Percentiles rank a stretch among this genome's conserved stretches.
Evolutionary conservation across 2,329 filamentous ascomycete genomes (phyloP).

Genomic region (Fusarium paranaense): DNA sequence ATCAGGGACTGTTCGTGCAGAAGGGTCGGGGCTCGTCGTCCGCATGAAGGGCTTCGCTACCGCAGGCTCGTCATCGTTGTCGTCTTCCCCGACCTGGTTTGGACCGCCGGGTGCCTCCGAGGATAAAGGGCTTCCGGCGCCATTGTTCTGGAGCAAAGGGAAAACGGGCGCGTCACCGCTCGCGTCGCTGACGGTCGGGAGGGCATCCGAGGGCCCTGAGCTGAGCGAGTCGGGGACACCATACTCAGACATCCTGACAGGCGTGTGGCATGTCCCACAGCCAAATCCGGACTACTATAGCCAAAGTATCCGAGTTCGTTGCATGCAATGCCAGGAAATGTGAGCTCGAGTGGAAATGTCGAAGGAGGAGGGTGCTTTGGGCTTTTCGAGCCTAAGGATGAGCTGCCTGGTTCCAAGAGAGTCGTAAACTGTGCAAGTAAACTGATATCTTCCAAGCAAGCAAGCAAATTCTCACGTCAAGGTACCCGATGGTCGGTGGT

Average conservation of each 20-base stretch:
- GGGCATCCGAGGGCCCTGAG: conserved; percentile 23
- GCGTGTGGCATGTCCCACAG: conserved; percentile 20
- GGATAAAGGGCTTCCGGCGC: conserved; percentile 44
- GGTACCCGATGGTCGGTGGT: conserved; percentile 1
- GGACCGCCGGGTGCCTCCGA: conserved; percentile 41
- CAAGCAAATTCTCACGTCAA: background rate
- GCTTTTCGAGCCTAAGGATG: background rate
- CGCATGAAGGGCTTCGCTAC: conserved; percentile 69
- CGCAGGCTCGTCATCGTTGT: conserved; percentile 69
- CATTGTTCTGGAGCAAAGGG: conserved; percentile 52
- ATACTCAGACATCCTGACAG: conserved; percentile 42
- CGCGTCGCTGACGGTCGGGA: conserved; percentile 29
- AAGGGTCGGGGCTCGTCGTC: conserved; percentile 63
- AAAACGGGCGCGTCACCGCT: conserved; percentile 47
- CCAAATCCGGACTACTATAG: background rate
- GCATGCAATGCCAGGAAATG: conserved; percentile 2
- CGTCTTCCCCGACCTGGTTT: conserved; percentile 54
- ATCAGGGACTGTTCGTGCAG: conserved; percentile 45
- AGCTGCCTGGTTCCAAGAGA: background rate
- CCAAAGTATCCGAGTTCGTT: background rate
- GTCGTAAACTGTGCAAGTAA: background rate
- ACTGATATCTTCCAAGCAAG: background rate
- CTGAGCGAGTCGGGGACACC: conserved; percentile 38
- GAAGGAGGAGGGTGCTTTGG: background rate
- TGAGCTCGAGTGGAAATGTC: background rate